A percentile compares a stretch with the other conserved stretches of the same genome.
Evolutionary conservation across 1,284 basidiomycete genomes (phyloP).

Genomic region (Volvariella volvacea): DNA sequence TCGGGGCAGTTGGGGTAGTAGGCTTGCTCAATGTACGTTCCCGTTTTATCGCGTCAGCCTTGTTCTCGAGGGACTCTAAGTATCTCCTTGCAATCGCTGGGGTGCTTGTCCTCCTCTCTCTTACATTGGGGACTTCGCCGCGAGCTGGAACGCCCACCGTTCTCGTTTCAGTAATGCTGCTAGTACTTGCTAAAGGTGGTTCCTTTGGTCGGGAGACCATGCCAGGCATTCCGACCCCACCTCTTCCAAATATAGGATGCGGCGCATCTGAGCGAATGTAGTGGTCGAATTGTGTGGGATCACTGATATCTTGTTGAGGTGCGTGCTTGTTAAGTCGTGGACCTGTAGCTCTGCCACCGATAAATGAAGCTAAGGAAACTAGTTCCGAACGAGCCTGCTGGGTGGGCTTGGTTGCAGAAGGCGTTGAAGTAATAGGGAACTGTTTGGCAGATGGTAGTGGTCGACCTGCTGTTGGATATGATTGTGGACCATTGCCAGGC

Average conservation of each 20-base stretch:
- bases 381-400: conserved; percentile 26
- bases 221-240: conserved; percentile 68
- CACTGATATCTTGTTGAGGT: conserved; percentile 60
- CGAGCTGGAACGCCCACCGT: conserved; percentile 10
- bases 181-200: conserved; percentile 8
- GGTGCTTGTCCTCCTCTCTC: conserved; percentile 18
- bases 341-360: conserved; percentile 66
- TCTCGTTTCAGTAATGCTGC: conserved; percentile 12
- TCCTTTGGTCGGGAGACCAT: conserved; percentile 32
- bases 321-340: conserved; percentile 65
- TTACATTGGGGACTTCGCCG: conserved; percentile 1
- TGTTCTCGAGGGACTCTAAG: conserved; percentile 21
- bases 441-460: conserved; percentile 18
- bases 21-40: conserved; percentile 37
- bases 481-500: too few relatives aligned
- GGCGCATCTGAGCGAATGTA: conserved; percentile 41
- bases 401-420: conserved; percentile 9
- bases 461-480: conserved; percentile 19
- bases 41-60: conserved; percentile 11
- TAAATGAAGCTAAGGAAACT: conserved; percentile 70
- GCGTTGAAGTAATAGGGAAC: conserved; percentile 10
- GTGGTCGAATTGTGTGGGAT: conserved; percentile 62
- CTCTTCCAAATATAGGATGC: conserved; percentile 69
- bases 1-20: conserved; percentile 15
- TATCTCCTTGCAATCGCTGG: conserved; percentile 27